These are phyloP conservation scores for Aspergillus phoenicis DNA, from an alignment of 2,329 filamentous ascomycete genomes.

Conservation along the genomic window DNA sequence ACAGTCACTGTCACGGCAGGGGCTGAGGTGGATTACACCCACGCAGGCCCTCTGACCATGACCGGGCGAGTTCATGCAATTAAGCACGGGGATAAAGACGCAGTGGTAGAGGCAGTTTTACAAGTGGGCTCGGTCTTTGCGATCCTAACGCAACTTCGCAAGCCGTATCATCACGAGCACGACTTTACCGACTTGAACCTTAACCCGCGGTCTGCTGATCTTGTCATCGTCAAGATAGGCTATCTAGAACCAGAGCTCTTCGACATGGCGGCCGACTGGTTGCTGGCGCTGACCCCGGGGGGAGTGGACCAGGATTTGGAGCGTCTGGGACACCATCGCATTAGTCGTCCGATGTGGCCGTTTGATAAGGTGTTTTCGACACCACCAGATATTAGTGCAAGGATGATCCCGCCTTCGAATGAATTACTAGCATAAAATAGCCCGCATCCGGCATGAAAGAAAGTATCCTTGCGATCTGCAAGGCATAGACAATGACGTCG, in stretches of 20 bases:
- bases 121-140: slow-evolving; percentile 55
- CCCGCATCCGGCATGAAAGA: not conserved
- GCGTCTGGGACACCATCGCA: slow-evolving; percentile 52
- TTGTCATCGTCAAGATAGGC: slow-evolving; percentile 60
- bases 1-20: slow-evolving; percentile 56
- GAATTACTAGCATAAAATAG: slow-evolving; percentile 1
- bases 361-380: slow-evolving; percentile 43
- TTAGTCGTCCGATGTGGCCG: slow-evolving; percentile 55
- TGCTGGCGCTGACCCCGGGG: slow-evolving; percentile 57
- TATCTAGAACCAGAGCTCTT: slow-evolving; percentile 59
- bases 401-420: slow-evolving; percentile 40
- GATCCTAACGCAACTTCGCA: slow-evolving; percentile 56
- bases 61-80: slow-evolving; percentile 55
- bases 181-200: slow-evolving; percentile 56
- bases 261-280: slow-evolving; percentile 58
- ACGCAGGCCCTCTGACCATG: slow-evolving; percentile 54
- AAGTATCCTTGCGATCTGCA: too few species aligned
- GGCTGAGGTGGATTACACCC: slow-evolving; percentile 53
- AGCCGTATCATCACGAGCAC: slow-evolving; percentile 57
- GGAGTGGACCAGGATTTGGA: slow-evolving; percentile 58
- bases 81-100: slow-evolving; percentile 54
- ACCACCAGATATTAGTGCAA: slow-evolving; percentile 40
- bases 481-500: too few species aligned
- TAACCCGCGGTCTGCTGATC: slow-evolving; percentile 49
- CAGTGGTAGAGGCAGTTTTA: slow-evolving; percentile 53